Evolutionary conservation across 1,284 basidiomycete genomes (phyloP).

Genomic region (Trichosporon asahii): DNA sequence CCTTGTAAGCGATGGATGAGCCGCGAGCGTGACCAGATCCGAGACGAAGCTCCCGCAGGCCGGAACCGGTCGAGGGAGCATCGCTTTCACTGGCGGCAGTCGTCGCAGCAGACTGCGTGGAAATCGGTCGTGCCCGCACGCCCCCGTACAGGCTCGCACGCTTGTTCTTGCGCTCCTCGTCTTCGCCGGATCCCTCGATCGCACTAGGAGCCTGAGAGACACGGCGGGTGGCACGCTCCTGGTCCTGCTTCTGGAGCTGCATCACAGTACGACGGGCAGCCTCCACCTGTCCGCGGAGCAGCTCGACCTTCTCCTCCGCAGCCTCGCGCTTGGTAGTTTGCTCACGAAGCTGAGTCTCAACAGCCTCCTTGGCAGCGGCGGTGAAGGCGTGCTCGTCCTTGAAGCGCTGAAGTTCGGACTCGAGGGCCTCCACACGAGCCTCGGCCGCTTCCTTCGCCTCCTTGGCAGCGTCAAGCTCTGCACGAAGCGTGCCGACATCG

Average conservation of each 20-base stretch:
- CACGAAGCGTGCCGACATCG: constrained; percentile 4
- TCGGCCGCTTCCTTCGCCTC: constrained; percentile 9
- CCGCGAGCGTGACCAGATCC: constrained; percentile 13
- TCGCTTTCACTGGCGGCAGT: constrained; percentile 6
- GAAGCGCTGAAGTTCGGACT: constrained; percentile 40
- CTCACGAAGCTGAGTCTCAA: constrained; percentile 62
- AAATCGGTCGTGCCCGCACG: constrained; percentile 11
- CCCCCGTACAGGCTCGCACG: constrained; percentile 20
- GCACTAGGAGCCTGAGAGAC: constrained; percentile 32
- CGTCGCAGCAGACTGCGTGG: background rate
- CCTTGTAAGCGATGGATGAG: constrained; percentile 8
- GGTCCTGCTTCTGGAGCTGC: constrained; percentile 68
- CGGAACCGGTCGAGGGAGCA: constrained; percentile 22
- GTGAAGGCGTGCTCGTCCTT: constrained; percentile 45
- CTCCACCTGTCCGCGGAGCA: constrained; percentile 82
- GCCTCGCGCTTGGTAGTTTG: constrained; percentile 64
- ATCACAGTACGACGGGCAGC: constrained; percentile 84
- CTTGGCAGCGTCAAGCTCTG: constrained; percentile 9
- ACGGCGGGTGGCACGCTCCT: constrained; percentile 52
- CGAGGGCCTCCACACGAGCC: constrained; percentile 26
- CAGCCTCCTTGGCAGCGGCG: constrained; percentile 45
- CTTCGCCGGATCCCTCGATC: constrained; percentile 28
- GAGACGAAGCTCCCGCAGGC: constrained; percentile 44
- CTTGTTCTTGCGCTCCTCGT: constrained; percentile 15
- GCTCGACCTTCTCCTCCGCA: constrained; percentile 68